Evolutionary conservation across 805 yeast genomes (phyloP), one percentile per base, ranked within the genome.

Genomic region (Candida michaelii): DNA sequence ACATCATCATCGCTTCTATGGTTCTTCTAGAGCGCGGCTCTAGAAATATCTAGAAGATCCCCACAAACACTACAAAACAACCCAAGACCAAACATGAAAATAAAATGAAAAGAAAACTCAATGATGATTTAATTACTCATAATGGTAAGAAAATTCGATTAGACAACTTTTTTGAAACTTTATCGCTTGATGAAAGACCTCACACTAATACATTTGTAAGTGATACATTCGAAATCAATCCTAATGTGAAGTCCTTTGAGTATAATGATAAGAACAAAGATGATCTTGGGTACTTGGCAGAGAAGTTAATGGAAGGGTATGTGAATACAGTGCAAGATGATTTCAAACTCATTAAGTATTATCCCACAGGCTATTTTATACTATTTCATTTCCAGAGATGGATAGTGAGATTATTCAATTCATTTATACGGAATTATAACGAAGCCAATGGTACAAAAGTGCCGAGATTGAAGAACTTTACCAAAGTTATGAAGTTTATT

Each of bases 371-470:
- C n/a, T 42, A 53, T 9, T 16, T 69, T 15, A 40, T 69, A 12
- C 45, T 53, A 2, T 51, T 49, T 21, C 56, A 53, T 29, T 67
- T 66, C 45, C 69, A 68, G 43, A 29, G 39, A 33, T 70, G 75
- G 75, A 52, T 59, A 9, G 37, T 62, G 11, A 49, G 67, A 29
- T 49, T 70, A 40, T 69, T 69, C 51, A 68, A 67, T 47, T 37
- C 53, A 17, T 70, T 67, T 47, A 49, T 65, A 4, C 46, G 47
- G 30, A 54, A 57, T 35, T 68, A 60, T 44, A 66, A 65, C 46
- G 34, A 40, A 21, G 30, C 36, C 19, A 45, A 52, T 23, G 40
- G 46, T 14, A 46, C 53, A 12, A 38, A 27, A 8, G 44, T 55
- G 16, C 50, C 51, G 23, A 50, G 51, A 7, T 58, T 62, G 30